Conservation (phyloP, 768 basidiomycete species). For the Phlebiopsis gigantea region DNA sequence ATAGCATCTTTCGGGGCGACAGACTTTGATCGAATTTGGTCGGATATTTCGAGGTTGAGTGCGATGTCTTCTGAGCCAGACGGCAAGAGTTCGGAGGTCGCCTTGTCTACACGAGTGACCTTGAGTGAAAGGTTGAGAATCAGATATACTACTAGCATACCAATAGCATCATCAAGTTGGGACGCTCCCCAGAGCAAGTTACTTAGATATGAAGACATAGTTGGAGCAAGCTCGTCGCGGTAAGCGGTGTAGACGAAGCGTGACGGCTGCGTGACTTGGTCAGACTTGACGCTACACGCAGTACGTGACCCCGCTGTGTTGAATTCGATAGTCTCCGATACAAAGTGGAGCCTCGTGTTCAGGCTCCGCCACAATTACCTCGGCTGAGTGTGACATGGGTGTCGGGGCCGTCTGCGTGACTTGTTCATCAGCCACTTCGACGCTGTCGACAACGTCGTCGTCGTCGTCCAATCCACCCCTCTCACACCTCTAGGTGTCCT, state of each 20-base stretch:
- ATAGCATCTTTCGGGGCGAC: constrained; percentile 82
- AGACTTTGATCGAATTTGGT: constrained; percentile 91
- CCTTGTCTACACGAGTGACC: constrained; percentile 58
- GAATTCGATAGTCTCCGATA: background rate
- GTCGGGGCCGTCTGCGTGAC: constrained; percentile 18
- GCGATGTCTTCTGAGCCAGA: constrained; percentile 86
- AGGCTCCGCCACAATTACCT: constrained; percentile 6
- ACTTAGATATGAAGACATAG: constrained; percentile 52
- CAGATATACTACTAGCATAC: constrained; percentile 37
- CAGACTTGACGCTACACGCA: too few species aligned
- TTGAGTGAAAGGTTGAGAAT: background rate
- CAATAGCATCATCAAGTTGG: constrained; percentile 78
- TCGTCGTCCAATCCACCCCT: constrained; percentile 17
- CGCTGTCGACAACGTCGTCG: constrained; percentile 22
- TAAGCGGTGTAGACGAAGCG: constrained; percentile 4
- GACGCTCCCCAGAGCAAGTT: constrained; percentile 79
- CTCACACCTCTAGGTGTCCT: constrained; percentile 3
- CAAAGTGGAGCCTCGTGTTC: background rate
- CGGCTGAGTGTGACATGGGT: constrained; percentile 14
- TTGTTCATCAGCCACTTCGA: constrained; percentile 26
- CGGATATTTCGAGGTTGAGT: constrained; percentile 91
- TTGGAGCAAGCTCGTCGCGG: constrained; percentile 11
- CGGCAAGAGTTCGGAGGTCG: constrained; percentile 87
- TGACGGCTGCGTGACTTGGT: too few species aligned
- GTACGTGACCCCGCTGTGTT: background rate